A percentile compares a stretch with the other conserved stretches of the same genome.
phyloP scores from a whole-genome alignment of 192 early-diverging fungal species.

The Umbelopsis ramanniana region DNA sequence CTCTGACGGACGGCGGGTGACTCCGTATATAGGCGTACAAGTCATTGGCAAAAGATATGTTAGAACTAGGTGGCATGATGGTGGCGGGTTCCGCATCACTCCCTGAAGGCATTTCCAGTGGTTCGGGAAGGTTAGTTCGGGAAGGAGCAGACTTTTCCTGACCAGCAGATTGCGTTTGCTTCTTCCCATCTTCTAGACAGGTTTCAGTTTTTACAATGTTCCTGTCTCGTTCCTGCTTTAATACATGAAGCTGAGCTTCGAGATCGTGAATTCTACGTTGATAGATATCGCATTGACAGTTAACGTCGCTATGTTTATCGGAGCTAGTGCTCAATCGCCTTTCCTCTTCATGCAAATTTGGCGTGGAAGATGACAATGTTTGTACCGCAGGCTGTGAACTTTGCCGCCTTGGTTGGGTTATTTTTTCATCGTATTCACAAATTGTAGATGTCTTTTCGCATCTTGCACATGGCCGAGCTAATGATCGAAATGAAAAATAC shows the following conservation, averaged over 20 bases:
- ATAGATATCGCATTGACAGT: background rate
- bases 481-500: background rate
- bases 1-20: conserved; percentile 10
- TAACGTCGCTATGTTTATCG: background rate
- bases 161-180: conserved; percentile 22
- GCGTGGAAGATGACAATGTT: background rate
- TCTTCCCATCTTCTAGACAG: background rate
- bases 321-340: conserved; percentile 8
- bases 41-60: conserved; percentile 19
- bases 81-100: background rate
- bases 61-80: background rate
- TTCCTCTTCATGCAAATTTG: background rate
- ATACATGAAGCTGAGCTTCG: conserved; percentile 1
- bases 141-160: conserved; percentile 19
- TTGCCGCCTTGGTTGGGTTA: background rate
- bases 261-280: conserved; percentile 13
- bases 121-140: background rate
- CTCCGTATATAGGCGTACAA: conserved; percentile 18
- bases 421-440: conserved; percentile 7
- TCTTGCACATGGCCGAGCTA: conserved; percentile 10
- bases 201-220: background rate
- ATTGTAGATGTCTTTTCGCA: conserved; percentile 5
- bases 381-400: conserved; percentile 10
- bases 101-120: background rate
- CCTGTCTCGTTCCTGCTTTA: background rate